Base-by-base conservation (phyloP, 805 yeast genomes). In the Starmerella gropengiesseri region DNA sequence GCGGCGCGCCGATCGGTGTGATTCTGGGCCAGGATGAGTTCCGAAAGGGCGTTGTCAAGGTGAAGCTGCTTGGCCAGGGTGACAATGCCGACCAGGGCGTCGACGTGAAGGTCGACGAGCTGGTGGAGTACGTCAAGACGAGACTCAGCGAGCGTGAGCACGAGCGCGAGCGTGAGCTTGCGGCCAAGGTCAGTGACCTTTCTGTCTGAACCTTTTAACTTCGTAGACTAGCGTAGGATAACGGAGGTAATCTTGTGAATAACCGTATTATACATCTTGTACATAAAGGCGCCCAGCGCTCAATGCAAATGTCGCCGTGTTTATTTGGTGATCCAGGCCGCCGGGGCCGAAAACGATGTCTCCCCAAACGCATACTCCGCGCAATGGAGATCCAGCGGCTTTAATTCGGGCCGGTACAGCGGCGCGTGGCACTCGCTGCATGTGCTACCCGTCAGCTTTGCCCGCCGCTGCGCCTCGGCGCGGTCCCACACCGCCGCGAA, bases 1-100 rank as follows among this genome's bases (percentile, higher is more conserved):
- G 85, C 2, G 97, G 95, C 19, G 84, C 94, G 55, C 79, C 86
- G 46, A 55, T 86, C 34, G 95, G 91, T 11, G 94, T 91, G 33
- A 91, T 91, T 52, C 69, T 91, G 44, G 98, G 98, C 55, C 93
- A 89, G 61, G 96, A 91, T 61, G 98, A 91, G 65, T 86, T 65
- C 56, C 74, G 77, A 16, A 76, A 74, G 51, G 95, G 95, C 17
- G 72, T 79, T 48, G 69, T 87, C 46, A 78, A 95, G 67, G 78
- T 91, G 48, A 91, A 91, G 70, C 71, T 76, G 48, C 73, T 91
- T 49, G 95, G 96, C 42, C 84, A 83, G 55, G 95, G 91, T 54
- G 87, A 81, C 54, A 74, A 76, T 36, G 78, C 83, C 51, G 87
- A 81, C 59, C 93, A 86, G 56, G 98, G 98, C 49, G 87, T 76